Percentiles rank a stretch among this genome's conserved stretches.
Conservation (phyloP, 192 early-diverging fungal species). For the Rhizophlyctis rosea region DNA sequence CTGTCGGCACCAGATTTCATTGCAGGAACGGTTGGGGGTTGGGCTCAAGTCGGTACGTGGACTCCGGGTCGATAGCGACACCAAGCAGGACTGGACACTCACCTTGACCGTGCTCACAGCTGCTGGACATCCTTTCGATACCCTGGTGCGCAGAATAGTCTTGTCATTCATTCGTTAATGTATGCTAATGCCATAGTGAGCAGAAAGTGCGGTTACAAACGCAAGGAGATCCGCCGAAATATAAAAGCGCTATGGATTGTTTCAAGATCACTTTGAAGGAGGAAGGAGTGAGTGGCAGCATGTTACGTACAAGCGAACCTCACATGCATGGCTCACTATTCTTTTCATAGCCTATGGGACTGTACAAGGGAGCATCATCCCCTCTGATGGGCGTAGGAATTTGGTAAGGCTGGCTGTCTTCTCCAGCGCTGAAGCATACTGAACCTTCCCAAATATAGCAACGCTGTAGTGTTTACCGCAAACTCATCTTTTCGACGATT, state of each 20-base stretch:
- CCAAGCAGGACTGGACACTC: too few relatives aligned
- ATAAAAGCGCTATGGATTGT: slow-evolving; percentile 59
- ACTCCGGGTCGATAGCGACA: too few relatives aligned
- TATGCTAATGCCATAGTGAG: not conserved
- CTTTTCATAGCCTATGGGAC: slow-evolving; percentile 43
- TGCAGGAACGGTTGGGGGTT: slow-evolving; percentile 62
- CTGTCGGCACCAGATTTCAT: slow-evolving; percentile 14
- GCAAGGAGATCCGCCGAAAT: slow-evolving; percentile 54
- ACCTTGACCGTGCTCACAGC: not conserved
- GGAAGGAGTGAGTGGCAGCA: slow-evolving; percentile 54
- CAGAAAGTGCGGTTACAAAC: slow-evolving; percentile 64
- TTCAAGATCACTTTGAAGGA: slow-evolving; percentile 45
- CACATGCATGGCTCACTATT: not conserved
- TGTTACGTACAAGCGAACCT: not conserved
- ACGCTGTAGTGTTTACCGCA: slow-evolving; percentile 67
- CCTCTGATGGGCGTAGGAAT: slow-evolving; percentile 70
- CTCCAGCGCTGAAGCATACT: not conserved
- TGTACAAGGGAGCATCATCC: slow-evolving; percentile 71
- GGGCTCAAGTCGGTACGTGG: slow-evolving; percentile 68
- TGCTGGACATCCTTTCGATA: slow-evolving; percentile 66
- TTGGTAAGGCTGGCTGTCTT: slow-evolving; percentile 44
- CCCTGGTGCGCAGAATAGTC: too few relatives aligned
- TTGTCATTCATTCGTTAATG: slow-evolving; percentile 3
- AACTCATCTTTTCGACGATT: slow-evolving; percentile 60
- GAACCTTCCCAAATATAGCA: slow-evolving; percentile 35